These are phyloP conservation scores for Micractinium conductrix DNA, from an alignment of 139 green algal species.

Conservation along the genomic window DNA sequence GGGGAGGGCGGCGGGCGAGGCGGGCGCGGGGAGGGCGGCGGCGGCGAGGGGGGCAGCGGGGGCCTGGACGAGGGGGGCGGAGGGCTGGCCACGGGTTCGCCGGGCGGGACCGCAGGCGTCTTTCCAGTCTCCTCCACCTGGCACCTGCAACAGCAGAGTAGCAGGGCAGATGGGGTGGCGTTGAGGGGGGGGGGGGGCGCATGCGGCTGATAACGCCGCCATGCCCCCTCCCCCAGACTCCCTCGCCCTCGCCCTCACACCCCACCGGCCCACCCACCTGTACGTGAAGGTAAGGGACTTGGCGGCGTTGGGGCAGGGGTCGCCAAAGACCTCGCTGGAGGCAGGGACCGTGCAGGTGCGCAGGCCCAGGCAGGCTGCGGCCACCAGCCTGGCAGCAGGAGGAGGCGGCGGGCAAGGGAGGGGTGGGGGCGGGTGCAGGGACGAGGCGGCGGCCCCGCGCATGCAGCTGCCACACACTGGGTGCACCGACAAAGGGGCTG, in stretches of 20 bases:
- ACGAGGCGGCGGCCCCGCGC: too few relatives aligned
- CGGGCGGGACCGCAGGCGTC: background rate
- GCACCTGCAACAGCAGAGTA: background rate
- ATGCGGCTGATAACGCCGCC: background rate
- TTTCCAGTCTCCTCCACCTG: background rate
- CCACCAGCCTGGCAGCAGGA: background rate
- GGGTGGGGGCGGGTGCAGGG: background rate
- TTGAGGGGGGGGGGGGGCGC: too few relatives aligned
- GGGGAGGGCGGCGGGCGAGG: background rate
- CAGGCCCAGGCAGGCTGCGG: constrained; percentile 13
- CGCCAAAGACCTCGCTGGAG: constrained; percentile 8
- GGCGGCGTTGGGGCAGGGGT: background rate
- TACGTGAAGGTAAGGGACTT: constrained; percentile 26
- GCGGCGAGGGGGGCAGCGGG: background rate
- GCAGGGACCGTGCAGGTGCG: constrained; percentile 2
- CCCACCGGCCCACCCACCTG: background rate
- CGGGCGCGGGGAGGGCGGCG: background rate
- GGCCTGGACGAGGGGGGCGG: background rate
- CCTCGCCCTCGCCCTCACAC: background rate
- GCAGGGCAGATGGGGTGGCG: too few relatives aligned
- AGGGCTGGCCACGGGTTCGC: background rate
- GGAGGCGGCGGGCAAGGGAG: background rate
- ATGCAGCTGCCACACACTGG: too few relatives aligned
- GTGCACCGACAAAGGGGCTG: too few relatives aligned
- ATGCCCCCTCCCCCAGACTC: background rate